These are phyloP conservation scores for Mycena crocata DNA, from an alignment of 768 basidiomycete species.

Conservation along the genomic window DNA sequence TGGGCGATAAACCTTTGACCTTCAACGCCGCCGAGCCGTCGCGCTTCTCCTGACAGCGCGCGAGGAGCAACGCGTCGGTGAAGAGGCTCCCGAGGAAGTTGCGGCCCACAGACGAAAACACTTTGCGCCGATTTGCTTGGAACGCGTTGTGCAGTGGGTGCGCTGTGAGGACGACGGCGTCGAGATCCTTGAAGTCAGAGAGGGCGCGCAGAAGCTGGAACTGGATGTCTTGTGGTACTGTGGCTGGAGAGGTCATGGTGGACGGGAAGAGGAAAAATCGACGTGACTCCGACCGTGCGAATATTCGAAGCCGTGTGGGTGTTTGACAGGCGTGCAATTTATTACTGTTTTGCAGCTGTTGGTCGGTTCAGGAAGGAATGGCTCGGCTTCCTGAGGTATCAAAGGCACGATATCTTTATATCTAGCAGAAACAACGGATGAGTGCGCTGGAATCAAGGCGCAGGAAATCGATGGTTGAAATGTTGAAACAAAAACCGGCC, in stretches of 20 bases:
- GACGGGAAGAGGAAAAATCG: neutral
- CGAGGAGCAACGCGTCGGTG: constrained; percentile 22
- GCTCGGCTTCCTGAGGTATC: too few relatives aligned
- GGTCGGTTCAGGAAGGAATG: too few relatives aligned
- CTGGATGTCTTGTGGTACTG: constrained; percentile 15
- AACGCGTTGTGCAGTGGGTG: constrained; percentile 19
- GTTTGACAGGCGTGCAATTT: too few relatives aligned
- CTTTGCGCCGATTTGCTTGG: constrained; percentile 1
- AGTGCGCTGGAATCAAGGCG: too few relatives aligned
- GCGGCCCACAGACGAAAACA: constrained; percentile 18
- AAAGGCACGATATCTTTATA: too few relatives aligned
- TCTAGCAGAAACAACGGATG: too few relatives aligned
- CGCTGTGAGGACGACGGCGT: constrained; percentile 8
- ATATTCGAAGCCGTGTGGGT: too few relatives aligned
- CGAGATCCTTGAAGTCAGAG: constrained; percentile 10
- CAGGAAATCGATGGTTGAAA: too few relatives aligned
- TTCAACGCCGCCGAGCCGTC: constrained; percentile 8
- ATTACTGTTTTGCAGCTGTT: too few relatives aligned
- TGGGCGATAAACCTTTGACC: constrained; percentile 12
- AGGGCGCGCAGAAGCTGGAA: constrained; percentile 5
- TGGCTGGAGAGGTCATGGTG: constrained; percentile 8
- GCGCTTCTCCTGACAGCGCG: constrained; percentile 17
- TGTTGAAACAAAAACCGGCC: too few relatives aligned
- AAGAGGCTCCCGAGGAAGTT: constrained; percentile 22
- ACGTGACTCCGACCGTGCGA: too few relatives aligned